Base-by-base conservation (phyloP, 768 basidiomycete species). In the Phlebiopsis flavidoalba region DNA sequence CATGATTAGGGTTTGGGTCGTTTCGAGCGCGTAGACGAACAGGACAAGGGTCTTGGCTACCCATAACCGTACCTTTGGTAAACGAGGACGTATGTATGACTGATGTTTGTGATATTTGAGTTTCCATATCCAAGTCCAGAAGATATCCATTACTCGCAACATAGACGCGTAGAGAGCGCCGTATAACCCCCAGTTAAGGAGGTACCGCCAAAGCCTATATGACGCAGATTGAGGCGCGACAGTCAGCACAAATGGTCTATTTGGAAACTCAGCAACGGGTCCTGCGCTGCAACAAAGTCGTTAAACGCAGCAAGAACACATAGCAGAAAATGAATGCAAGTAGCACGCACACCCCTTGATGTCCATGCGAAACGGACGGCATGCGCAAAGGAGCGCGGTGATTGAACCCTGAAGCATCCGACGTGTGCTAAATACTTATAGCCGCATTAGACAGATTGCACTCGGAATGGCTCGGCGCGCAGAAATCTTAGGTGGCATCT, bases 121-220 rank as follows among this genome's bases (percentile, higher is more conserved):
- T n/a, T 48, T 21, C 17, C 17, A 15, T 8, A 8, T 48, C 17
- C 47, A n/a, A 40, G 37, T 22, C 15, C 17, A 36, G 22, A 14
- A 24, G 10, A 47, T 24, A 14, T 19, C 2, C 5, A 24, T 50
- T n/a, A n/a, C n/a, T n/a, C n/a, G n/a, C n/a, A n/a, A 55, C 69
- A 46, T 35, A 67, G 63, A 60, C 62, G 66, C 64, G 22, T 53
- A 59, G 2, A 62, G 50, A 1, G 45, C 64, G 19, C 60, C 61
- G 45, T 59, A 62, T 0, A 62, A 40, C 6, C 70, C 56, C 70
- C 70, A 72, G 24, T 69, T 71, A 50, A 70, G 70, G 56, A 72
- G 61, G 31, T 55, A 36, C 2, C 60, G 60, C 8, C 61, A n/a
- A n/a, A 64, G 45, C 63, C n/a, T n/a, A n/a, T 64, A 36, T 19